A percentile compares a stretch with the other conserved stretches of the same genome.
Conservation (phyloP, 129 eudicot species). For the Centrapalus pauciflorus region DNA sequence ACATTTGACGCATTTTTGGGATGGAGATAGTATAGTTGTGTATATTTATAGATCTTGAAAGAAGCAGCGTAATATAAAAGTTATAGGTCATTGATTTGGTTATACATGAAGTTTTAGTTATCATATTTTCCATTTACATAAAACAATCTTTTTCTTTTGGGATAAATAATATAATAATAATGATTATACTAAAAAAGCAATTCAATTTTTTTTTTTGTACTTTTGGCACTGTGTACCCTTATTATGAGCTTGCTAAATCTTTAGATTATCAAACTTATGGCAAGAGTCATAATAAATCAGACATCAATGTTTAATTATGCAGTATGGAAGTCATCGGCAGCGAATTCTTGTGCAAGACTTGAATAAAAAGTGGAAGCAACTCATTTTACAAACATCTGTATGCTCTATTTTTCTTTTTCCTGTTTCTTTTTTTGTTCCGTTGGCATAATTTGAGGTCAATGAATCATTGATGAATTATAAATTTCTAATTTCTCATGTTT, state of each 20-base stretch:
- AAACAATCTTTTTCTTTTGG: not conserved
- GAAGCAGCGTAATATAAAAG: too few species aligned
- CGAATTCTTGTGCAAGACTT: slow-evolving; percentile 69
- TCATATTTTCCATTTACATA: not conserved
- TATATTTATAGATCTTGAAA: too few species aligned
- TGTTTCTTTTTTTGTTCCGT: not conserved
- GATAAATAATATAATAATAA: too few species aligned
- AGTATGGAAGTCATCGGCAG: slow-evolving; percentile 78
- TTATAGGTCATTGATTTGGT: not conserved
- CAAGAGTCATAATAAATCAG: not conserved
- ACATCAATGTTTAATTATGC: slow-evolving; percentile 22
- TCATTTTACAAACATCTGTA: slow-evolving; percentile 64
- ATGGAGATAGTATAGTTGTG: too few species aligned
- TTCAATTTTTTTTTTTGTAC: too few species aligned
- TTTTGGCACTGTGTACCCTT: too few species aligned
- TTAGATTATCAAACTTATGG: not conserved
- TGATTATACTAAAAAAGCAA: too few species aligned
- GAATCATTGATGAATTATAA: not conserved
- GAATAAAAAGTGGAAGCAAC: slow-evolving; percentile 87
- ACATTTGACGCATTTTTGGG: too few species aligned
- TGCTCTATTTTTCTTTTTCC: slow-evolving; percentile 7
- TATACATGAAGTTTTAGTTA: not conserved
- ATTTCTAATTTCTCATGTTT: slow-evolving; percentile 5
- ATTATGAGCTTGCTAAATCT: not conserved
- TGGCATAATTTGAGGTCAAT: not conserved